Evolutionary conservation across 345 rosid genomes (phyloP).

Genomic region (Hevea brasiliensis): DNA sequence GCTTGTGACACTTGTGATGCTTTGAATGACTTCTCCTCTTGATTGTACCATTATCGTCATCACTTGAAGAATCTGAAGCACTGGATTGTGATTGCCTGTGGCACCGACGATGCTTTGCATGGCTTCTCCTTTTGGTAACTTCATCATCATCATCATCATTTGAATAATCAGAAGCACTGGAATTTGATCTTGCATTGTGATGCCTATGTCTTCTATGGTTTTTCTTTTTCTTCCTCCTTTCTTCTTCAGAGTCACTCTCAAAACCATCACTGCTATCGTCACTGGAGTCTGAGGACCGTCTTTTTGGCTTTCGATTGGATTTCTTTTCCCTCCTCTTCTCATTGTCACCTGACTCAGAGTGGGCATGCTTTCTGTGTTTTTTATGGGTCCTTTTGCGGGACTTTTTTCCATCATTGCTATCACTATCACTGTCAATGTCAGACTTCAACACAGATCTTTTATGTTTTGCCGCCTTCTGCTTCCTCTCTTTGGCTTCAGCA

Average conservation of each 20-base stretch:
- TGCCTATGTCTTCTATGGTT: constrained; percentile 44
- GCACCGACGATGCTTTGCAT: constrained; percentile 29
- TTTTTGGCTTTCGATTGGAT: constrained; percentile 47
- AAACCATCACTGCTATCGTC: constrained; percentile 43
- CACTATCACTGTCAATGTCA: constrained; percentile 45
- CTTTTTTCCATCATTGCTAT: constrained; percentile 48
- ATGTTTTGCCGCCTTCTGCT: constrained; percentile 53
- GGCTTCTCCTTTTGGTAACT: constrained; percentile 31
- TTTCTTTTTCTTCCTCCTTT: constrained; percentile 45
- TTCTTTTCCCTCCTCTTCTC: constrained; percentile 54
- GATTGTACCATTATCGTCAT: constrained; percentile 29
- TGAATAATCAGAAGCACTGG: constrained; percentile 32
- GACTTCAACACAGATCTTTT: constrained; percentile 49
- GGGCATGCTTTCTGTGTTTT: constrained; percentile 56
- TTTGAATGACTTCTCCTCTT: constrained; percentile 31
- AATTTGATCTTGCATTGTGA: constrained; percentile 39
- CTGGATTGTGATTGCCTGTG: constrained; percentile 23
- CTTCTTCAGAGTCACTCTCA: constrained; percentile 50
- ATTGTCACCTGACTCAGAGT: constrained; percentile 49
- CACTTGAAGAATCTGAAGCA: constrained; percentile 34
- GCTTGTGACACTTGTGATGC: too few relatives aligned
- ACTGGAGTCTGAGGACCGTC: constrained; percentile 41
- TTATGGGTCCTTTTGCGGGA: constrained; percentile 46
- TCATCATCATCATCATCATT: constrained; percentile 34
- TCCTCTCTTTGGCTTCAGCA: constrained; percentile 60